phyloP scores from a whole-genome alignment of 805 yeast genomes.

The Clavispora santaluciae region DNA sequence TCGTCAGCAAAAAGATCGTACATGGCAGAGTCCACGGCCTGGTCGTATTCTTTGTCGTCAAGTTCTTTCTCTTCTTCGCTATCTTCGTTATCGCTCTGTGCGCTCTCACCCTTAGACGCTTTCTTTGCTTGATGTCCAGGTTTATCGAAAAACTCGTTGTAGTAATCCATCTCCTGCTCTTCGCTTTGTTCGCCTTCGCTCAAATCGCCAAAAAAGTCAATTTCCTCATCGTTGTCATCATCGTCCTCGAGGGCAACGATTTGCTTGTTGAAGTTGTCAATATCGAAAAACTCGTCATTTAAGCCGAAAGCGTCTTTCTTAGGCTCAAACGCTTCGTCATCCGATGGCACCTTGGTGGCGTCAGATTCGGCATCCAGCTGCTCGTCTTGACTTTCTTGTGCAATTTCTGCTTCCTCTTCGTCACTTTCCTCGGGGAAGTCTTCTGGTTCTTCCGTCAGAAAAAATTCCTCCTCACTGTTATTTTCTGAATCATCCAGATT shows the following conservation, averaged over 20 bases:
- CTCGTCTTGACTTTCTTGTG: conserved; percentile 9
- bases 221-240: conserved; percentile 31
- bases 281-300: conserved; percentile 78
- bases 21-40: conserved; percentile 57
- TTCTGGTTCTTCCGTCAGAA: conserved; percentile 17
- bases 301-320: conserved; percentile 57
- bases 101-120: conserved; percentile 4
- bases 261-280: conserved; percentile 78
- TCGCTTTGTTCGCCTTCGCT: conserved; percentile 37
- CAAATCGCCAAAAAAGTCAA: conserved; percentile 37
- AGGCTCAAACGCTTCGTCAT: conserved; percentile 7
- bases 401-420: conserved; percentile 20
- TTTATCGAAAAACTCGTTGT: conserved; percentile 62
- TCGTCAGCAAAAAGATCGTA: conserved; percentile 55
- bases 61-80: conserved; percentile 30
- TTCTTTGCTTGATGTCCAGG: conserved; percentile 27
- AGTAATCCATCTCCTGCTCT: conserved; percentile 53
- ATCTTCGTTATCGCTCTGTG: conserved; percentile 30
- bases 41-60: conserved; percentile 58
- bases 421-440: conserved; percentile 11
- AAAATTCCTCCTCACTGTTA: conserved; percentile 8
- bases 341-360: conserved; percentile 8
- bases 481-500: conserved; percentile 14
- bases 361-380: conserved; percentile 17
- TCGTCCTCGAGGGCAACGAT: conserved; percentile 60